Evolutionary conservation across 768 basidiomycete genomes (phyloP), one percentile per base, ranked within the genome.

Genomic region (Crucibulum laeve): DNA sequence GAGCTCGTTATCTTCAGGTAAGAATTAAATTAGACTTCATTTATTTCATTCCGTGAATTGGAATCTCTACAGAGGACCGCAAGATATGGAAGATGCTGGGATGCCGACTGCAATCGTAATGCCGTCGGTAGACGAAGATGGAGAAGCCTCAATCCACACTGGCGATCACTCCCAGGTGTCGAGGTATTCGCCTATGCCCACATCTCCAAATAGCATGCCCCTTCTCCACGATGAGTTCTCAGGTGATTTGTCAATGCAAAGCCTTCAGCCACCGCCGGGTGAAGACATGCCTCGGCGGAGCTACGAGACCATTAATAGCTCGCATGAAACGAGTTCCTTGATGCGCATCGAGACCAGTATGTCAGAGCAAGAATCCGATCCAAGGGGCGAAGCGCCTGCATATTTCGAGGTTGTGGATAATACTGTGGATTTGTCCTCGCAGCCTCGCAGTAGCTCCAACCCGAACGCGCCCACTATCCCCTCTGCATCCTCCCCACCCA

Each of bases 1-100:
- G 89, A 91, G 58, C 70, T 91, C 22, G 89, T 91, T 4, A 79
- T 91, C 40, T 65, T 70, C 43, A 67, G 74, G 70, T 76, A 41
- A 46, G 62, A 55, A 5, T 19, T 28, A 1, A 21, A 25, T 38
- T 21, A 8, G 18, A 19, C 14, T 15, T 32, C 14, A 21, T 14
- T 26, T 21, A 37, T 15, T 33, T 24, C 11, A 28, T 44, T 25
- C 45, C 13, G 36, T 19, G 21, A 23, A 23, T 19, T 25, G 22
- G 41, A 10, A 21, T 38, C 25, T 24, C 26, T 40, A 22, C 52
- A 82, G 79, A 36, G 78, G 78, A 8, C 68, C 66, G 11, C 64
- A 67, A 19, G 80, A 80, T 38, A 65, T 76, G 67, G 77, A 79
- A 42, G 79, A 82, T 52, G 71, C 64, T 37, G 63, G 67, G 4